Conservation (phyloP, 2,329 filamentous ascomycete species). For the Botrytis squamosa region DNA sequence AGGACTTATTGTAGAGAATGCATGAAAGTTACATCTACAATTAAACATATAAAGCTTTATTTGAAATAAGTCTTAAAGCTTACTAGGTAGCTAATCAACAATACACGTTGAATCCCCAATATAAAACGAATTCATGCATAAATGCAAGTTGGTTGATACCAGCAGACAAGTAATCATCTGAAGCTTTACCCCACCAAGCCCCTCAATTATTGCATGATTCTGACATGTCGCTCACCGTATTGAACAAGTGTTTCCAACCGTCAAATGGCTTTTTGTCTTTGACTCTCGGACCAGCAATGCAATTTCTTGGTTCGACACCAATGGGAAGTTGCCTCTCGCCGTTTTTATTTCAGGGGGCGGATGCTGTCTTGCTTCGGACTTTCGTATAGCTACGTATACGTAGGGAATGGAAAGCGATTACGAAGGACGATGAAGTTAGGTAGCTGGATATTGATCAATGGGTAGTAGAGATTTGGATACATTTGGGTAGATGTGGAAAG, state of each 20-base stretch:
- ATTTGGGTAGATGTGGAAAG: not conserved
- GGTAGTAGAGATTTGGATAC: too few relatives aligned
- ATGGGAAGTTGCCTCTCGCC: conserved; percentile 6
- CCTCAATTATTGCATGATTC: conserved; percentile 12
- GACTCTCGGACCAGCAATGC: conserved; percentile 5
- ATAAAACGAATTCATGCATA: conserved; percentile 12
- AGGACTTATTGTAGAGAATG: not conserved
- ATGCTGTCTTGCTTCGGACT: conserved; percentile 6
- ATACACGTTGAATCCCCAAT: conserved; percentile 12
- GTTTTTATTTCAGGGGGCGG: conserved; percentile 13
- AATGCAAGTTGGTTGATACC: not conserved
- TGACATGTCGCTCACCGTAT: not conserved
- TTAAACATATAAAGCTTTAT: not conserved
- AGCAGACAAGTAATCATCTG: not conserved
- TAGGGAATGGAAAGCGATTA: not conserved
- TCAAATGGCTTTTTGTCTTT: not conserved
- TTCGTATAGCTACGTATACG: not conserved
- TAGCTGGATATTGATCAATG: not conserved
- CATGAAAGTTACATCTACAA: not conserved
- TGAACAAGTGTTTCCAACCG: conserved; percentile 19
- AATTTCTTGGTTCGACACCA: conserved; percentile 1
- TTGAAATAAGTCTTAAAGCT: not conserved
- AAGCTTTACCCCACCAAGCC: conserved; percentile 18
- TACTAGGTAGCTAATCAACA: not conserved
- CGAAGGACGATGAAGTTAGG: not conserved